These are phyloP conservation scores for Pachyrhizus erosus DNA, from an alignment of 306 rosid genomes.

Conservation along the genomic window DNA sequence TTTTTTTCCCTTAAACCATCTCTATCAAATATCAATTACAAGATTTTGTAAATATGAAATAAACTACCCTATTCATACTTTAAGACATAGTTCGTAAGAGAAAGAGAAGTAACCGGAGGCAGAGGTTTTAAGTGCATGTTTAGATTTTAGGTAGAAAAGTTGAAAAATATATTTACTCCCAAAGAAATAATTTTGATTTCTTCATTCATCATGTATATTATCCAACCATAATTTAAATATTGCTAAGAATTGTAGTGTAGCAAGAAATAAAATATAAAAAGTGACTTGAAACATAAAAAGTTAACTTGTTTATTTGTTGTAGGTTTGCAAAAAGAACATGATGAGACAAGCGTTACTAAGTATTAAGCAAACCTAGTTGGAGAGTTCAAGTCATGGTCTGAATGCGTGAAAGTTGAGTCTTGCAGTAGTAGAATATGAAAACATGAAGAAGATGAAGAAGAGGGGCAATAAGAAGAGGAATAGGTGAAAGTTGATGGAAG, in stretches of 20 bases:
- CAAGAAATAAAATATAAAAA: background rate
- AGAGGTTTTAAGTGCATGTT: background rate
- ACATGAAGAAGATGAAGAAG: conserved; percentile 53
- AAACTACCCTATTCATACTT: background rate
- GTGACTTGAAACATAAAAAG: background rate
- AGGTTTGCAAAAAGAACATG: background rate
- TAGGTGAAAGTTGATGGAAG: conserved; percentile 58
- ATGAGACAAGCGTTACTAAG: too few species aligned
- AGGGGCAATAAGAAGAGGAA: conserved; percentile 61
- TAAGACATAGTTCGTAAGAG: background rate
- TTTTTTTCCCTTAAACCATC: background rate
- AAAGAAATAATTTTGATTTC: too few species aligned
- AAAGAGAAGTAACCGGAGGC: background rate
- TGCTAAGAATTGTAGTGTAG: background rate
- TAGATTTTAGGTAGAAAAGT: too few species aligned
- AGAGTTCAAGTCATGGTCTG: conserved; percentile 26
- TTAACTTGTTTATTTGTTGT: background rate
- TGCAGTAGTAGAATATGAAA: conserved; percentile 53
- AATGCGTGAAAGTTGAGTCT: conserved; percentile 44
- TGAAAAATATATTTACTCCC: too few species aligned
- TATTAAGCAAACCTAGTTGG: background rate
- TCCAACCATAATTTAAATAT: too few species aligned
- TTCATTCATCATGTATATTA: too few species aligned
- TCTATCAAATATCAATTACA: background rate
- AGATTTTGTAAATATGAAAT: background rate